phyloP scores from a whole-genome alignment of 2,329 filamentous ascomycete species.

The Fusarium sp. region DNA sequence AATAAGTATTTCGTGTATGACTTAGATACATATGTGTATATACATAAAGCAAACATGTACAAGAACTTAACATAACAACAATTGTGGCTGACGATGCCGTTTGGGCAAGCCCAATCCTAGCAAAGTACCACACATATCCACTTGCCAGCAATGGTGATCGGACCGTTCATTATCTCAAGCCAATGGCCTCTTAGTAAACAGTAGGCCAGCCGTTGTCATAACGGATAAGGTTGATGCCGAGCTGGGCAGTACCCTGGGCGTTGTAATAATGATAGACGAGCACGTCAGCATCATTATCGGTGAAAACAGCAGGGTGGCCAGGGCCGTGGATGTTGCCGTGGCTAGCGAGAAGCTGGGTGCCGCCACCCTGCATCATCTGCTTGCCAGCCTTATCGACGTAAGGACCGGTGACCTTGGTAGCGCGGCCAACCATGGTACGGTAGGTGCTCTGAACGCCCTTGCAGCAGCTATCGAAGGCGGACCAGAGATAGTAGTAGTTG shows the following conservation, averaged over 20 bases:
- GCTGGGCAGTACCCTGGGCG: slow-evolving; percentile 41
- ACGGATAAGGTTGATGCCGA: slow-evolving; percentile 53
- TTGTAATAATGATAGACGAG: slow-evolving; percentile 54
- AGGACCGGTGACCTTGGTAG: slow-evolving; percentile 50
- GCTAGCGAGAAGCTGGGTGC: slow-evolving; percentile 51
- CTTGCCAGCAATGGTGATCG: too few relatives aligned
- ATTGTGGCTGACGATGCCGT: too few relatives aligned
- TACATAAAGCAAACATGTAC: too few relatives aligned
- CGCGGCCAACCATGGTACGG: slow-evolving; percentile 53
- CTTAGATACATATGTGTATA: too few relatives aligned
- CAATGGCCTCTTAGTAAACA: slow-evolving; percentile 41
- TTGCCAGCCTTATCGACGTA: slow-evolving; percentile 49
- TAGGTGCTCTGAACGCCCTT: slow-evolving; percentile 51
- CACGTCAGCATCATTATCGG: slow-evolving; percentile 52
- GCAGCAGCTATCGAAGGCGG: slow-evolving; percentile 53
- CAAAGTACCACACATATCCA: too few relatives aligned
- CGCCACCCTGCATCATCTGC: slow-evolving; percentile 50
- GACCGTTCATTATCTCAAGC: too few relatives aligned
- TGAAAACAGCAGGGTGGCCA: slow-evolving; percentile 53
- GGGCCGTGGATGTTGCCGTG: slow-evolving; percentile 52
- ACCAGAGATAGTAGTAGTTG: slow-evolving; percentile 54
- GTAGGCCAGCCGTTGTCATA: slow-evolving; percentile 53
- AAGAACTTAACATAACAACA: too few relatives aligned
- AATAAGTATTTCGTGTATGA: too few relatives aligned
- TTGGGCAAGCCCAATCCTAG: too few relatives aligned